Evolutionary conservation across 371 early-diverging fungal genomes (phyloP), one percentile per base, ranked within the genome.

Genomic region (Choanephora cucurbitarum): DNA sequence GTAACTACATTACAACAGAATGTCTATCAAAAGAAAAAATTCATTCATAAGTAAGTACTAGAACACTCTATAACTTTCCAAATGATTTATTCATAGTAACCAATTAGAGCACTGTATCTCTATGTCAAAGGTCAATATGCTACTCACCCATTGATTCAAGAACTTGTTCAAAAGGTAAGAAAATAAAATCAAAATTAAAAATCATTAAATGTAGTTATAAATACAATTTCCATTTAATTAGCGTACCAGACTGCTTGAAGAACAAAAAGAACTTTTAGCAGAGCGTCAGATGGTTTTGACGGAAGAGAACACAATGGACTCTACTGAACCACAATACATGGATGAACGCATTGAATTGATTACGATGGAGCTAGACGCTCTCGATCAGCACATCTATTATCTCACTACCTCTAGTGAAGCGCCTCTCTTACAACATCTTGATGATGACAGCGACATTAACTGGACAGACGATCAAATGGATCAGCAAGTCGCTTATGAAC

Each of bases 261-360:
- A 92, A 61, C 87, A 89, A 63, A 50, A 64, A 15, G 90, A 88
- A 55, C 76, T 90, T 8, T 67, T 84, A 41, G 69, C 72, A 7
- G 90, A 92, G 60, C 82, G 91, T 2, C 73, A 85, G 21, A 49
- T 77, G 1, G 81, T 87, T 0, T 75, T 90, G 3, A 55, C 59
- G 18, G 82, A 81, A n/a, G 79, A 77, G 34, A 79, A 75, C 65
- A 75, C 40, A 28, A 65, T 33, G 9, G 57, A 78, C 53, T 60
- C 71, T 0, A 58, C 77, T 7, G 64, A 73, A 17, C 69, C 75
- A 5, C 72, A 72, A 34, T 89, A 91, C 67, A 88, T 91, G 89
- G 90, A 92, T 55, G 92, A 92, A 42, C 86, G 91, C 5, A 79
- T 95, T 28, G 85, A 68, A 42, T 31, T 57, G 5, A 72, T 73